A percentile compares a stretch with the other conserved stretches of the same genome.
Evolutionary conservation across 495 filamentous ascomycete species (phyloP).

Genomic region (Staphylotrichum tortipilum): DNA sequence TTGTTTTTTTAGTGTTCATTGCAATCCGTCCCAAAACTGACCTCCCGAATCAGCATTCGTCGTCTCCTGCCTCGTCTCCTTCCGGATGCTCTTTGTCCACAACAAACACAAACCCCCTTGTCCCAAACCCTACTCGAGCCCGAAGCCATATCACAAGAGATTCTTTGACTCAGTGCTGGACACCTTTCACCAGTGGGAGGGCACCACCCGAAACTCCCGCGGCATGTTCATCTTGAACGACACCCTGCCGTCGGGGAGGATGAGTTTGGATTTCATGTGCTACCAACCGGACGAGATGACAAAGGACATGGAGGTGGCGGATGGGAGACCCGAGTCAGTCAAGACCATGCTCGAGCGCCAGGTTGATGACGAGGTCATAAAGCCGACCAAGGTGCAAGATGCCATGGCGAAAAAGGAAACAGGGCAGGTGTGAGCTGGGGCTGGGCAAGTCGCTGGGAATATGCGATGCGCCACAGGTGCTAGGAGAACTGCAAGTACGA

Average conservation of each 20-base stretch:
- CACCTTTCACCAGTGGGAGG: conserved; percentile 6
- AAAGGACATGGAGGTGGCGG: too few species aligned
- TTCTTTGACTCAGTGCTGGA: background rate
- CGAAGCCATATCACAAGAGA: background rate
- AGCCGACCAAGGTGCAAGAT: too few species aligned
- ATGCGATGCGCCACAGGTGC: too few species aligned
- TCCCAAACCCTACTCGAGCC: background rate
- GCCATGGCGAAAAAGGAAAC: too few species aligned
- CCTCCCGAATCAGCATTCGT: conserved; percentile 16
- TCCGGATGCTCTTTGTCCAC: conserved; percentile 12
- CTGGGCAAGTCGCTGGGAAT: too few species aligned
- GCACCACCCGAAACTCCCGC: background rate
- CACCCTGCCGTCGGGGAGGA: background rate
- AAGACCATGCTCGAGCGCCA: too few species aligned
- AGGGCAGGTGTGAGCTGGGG: too few species aligned
- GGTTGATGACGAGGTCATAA: too few species aligned
- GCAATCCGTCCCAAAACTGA: background rate
- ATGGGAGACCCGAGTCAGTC: too few species aligned
- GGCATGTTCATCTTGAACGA: background rate
- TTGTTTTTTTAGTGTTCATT: background rate
- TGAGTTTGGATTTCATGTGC: background rate
- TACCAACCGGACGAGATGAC: background rate
- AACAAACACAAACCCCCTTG: background rate
- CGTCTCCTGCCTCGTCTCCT: conserved; percentile 18
- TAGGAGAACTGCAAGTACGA: too few species aligned